Base-by-base conservation (phyloP, 106 monocot species). In the Dendrobium chrysotoxum region DNA sequence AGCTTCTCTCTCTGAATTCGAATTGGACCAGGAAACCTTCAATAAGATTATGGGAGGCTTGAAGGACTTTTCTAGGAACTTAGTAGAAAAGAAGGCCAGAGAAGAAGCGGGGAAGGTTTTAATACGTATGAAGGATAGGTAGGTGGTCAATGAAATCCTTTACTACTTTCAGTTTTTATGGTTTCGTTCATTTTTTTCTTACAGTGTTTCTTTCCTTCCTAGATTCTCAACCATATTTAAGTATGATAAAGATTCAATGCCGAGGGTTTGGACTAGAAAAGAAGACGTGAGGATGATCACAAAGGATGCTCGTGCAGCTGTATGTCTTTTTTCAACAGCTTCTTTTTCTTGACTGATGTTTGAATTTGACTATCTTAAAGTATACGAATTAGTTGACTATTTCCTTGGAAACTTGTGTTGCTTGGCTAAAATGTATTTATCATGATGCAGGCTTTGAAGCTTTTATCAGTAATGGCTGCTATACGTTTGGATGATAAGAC, bases 111-210 rank as follows among this genome's bases (percentile, higher is more conserved):
- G 86, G 31, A 92, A 87, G 42, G 86, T 83, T 75, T 80, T 95
- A 83, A 89, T 90, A 3, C 89, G 75, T 65, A 95, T 95, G 95
- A 95, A 92, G 83, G 92, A 95, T 78, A 90, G 92, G 95, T 92
- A 83, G 17, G 30, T 80, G 25, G 38, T 39, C 71, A 74, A 18
- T 40, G 20, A 35, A 35, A 35, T 35, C 35, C 35, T 35, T 3
- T 35, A 35, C 35, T 2, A 35, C 35, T 35, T 3, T 35, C 35
- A 35, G 35, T 35, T 35, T 35, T 35, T 35, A 2, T 35, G 35
- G 35, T 35, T 35, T 35, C 35, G 3, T 35, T 35, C 35, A 35
- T 35, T 35, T 35, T 35, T 35, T 3, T n/a, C n/a, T 35, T 35
- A 31, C 31, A 3, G 35, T 35, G 2, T 35, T 35, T 35, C 35